A percentile compares a stretch with the other conserved stretches of the same genome.
Evolutionary conservation across 495 filamentous ascomycete genomes (phyloP).

Genomic region (Sphaerosporella brunnea): DNA sequence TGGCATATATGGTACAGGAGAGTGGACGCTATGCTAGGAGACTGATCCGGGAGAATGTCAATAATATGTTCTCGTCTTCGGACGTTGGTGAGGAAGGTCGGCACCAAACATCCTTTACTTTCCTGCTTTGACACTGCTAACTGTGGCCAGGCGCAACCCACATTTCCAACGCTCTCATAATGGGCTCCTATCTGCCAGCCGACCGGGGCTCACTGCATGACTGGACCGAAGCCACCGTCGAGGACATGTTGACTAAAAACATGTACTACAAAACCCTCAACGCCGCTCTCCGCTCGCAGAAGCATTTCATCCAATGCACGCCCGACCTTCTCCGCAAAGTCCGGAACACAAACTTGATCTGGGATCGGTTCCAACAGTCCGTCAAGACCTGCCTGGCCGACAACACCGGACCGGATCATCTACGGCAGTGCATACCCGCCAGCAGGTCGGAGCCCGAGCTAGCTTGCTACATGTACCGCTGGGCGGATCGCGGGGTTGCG

Average conservation of each 20-base stretch:
- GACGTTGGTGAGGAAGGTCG: constrained; percentile 11
- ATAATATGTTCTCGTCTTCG: background rate
- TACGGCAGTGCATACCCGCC: constrained; percentile 12
- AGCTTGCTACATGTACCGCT: constrained; percentile 23
- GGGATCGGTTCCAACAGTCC: background rate
- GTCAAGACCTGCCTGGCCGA: constrained; percentile 13
- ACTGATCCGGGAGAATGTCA: background rate
- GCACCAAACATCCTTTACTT: no score
- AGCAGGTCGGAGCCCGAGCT: constrained; percentile 1
- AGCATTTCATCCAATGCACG: constrained; percentile 18
- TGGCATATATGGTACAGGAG: background rate
- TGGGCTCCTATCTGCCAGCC: constrained; percentile 18
- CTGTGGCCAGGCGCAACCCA: constrained; percentile 18
- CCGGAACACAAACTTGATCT: background rate
- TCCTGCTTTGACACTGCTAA: no score
- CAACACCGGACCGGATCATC: constrained; percentile 16
- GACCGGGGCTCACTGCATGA: constrained; percentile 8
- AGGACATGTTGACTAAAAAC: constrained; percentile 18
- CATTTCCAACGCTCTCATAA: constrained; percentile 15
- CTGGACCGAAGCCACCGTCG: constrained; percentile 18
- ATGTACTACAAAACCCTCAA: constrained; percentile 20
- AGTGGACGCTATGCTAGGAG: background rate
- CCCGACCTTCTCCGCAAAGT: constrained; percentile 9
- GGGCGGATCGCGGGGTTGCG: constrained; percentile 19
- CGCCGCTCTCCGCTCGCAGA: constrained; percentile 16